Percentiles rank a stretch among this genome's conserved stretches.
Conservation (phyloP, 345 rosid species). For the Gossypium ekmanianum region DNA sequence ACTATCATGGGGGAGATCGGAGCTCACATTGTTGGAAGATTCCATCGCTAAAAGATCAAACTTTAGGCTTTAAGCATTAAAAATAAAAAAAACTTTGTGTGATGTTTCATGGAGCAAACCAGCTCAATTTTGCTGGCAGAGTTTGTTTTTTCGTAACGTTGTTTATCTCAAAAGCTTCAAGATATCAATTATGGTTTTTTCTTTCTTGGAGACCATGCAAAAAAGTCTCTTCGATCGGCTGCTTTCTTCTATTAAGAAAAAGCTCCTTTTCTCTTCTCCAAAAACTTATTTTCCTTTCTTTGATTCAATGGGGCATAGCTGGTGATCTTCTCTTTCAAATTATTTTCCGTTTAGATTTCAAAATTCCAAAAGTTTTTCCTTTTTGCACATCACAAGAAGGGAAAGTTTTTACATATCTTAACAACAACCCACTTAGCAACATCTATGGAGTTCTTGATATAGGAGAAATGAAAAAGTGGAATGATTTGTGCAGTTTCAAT, state of each 20-base stretch:
- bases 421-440: slow-evolving; percentile 27
- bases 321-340: background rate
- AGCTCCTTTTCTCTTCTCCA: slow-evolving; percentile 20
- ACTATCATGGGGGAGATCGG: slow-evolving; percentile 14
- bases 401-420: slow-evolving; percentile 11
- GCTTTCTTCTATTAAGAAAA: slow-evolving; percentile 28
- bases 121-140: slow-evolving; percentile 37
- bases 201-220: slow-evolving; percentile 73
- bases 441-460: slow-evolving; percentile 17
- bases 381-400: slow-evolving; percentile 11
- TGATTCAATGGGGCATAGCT: background rate
- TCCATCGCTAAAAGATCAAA: slow-evolving; percentile 27
- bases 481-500: background rate
- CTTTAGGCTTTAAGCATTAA: slow-evolving; percentile 19
- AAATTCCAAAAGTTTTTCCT: background rate
- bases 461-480: slow-evolving; percentile 8
- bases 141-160: too few relatives aligned
- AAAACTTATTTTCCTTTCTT: background rate
- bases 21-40: slow-evolving; percentile 39
- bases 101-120: slow-evolving; percentile 30
- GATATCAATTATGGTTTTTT: slow-evolving; percentile 33
- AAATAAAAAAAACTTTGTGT: slow-evolving; percentile 20
- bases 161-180: slow-evolving; percentile 49
- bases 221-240: slow-evolving; percentile 42
- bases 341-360: slow-evolving; percentile 8